phyloP scores from a whole-genome alignment of 345 rosid species.

The Euphorbia peplus region DNA sequence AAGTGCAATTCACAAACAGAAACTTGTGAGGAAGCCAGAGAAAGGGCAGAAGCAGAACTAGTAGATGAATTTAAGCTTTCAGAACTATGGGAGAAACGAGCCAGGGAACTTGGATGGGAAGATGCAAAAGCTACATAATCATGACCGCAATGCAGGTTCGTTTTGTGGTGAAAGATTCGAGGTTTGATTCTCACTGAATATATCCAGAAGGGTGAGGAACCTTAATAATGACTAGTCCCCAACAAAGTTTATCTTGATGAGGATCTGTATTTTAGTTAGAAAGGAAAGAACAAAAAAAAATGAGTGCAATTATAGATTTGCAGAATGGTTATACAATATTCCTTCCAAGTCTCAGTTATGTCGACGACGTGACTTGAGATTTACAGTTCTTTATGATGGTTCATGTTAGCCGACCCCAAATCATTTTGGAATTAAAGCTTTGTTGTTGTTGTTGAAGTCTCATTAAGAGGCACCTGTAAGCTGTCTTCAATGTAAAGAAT shows the following conservation, averaged over 20 bases:
- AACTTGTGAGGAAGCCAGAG: constrained; percentile 42
- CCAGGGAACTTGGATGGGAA: constrained; percentile 36
- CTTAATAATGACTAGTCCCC: no score
- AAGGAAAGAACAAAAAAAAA: no score
- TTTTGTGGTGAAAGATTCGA: no score
- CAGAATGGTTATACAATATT: background rate
- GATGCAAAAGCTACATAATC: constrained; percentile 6
- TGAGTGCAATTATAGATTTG: background rate
- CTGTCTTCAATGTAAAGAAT: constrained; percentile 10
- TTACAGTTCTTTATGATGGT: no score
- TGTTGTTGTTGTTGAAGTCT: no score
- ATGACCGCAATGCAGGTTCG: background rate
- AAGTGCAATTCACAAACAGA: constrained; percentile 37
- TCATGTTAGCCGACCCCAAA: no score
- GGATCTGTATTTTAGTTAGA: no score
- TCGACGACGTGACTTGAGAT: no score
- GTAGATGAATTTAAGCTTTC: constrained; percentile 33
- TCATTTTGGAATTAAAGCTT: no score
- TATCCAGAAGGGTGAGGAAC: no score
- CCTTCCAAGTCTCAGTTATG: background rate
- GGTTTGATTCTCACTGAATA: no score
- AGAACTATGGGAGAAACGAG: constrained; percentile 41
- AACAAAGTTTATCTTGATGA: no score
- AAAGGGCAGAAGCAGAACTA: constrained; percentile 35
- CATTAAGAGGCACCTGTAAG: background rate